phyloP scores from a whole-genome alignment of 1,284 basidiomycete genomes.

The Puccinia sorghi region DNA sequence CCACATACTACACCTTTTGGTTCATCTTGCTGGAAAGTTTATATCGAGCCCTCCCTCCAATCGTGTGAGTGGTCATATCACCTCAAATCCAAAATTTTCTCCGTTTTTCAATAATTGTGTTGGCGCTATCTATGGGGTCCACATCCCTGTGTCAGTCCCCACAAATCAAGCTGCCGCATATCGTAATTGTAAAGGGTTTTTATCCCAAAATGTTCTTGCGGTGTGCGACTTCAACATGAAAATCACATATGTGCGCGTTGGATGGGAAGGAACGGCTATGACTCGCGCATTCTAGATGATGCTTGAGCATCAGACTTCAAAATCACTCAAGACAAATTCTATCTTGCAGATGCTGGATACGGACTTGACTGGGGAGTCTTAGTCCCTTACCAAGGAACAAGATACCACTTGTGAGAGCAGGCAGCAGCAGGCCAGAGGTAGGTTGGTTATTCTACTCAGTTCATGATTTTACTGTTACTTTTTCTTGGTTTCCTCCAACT shows the following conservation, averaged over 20 bases:
- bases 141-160: conserved; percentile 57
- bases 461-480: no score
- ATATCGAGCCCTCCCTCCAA: no score
- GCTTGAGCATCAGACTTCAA: conserved; percentile 55
- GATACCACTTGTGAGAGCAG: neutral
- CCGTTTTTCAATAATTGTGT: conserved; percentile 60
- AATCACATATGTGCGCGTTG: conserved; percentile 59
- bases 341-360: conserved; percentile 58
- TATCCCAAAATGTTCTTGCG: conserved; percentile 60
- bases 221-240: conserved; percentile 57
- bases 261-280: conserved; percentile 60
- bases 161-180: conserved; percentile 53
- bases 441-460: no score
- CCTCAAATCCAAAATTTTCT: conserved; percentile 51
- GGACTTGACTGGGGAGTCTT: neutral
- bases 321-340: conserved; percentile 57
- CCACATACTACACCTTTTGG: neutral
- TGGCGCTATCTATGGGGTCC: conserved; percentile 61
- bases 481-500: no score
- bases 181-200: conserved; percentile 59
- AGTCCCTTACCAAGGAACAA: neutral
- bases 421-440: no score
- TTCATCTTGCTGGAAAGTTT: neutral
- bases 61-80: no score
- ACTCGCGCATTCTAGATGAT: conserved; percentile 56